Conservation (phyloP, 306 rosid species). For the Dalbergia oliveri region DNA sequence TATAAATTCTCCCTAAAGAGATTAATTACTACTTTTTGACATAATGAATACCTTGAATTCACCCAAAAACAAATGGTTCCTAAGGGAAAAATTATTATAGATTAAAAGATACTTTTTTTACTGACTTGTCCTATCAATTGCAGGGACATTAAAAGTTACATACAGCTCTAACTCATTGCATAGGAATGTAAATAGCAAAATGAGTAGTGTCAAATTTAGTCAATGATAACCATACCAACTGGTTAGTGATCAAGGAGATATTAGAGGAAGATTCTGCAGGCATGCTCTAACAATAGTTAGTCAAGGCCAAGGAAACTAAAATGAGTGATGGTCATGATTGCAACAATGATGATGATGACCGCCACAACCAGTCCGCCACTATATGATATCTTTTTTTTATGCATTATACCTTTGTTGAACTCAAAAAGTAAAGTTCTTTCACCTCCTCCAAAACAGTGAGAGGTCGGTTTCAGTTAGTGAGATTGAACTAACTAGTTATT, state of each 20-base stretch:
- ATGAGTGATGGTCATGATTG: conserved; percentile 52
- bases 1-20: too few relatives aligned
- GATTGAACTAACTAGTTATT: conserved; percentile 40
- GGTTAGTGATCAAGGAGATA: conserved; percentile 12
- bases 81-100: not conserved
- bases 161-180: not conserved
- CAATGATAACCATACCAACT: conserved; percentile 24
- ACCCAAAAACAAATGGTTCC: too few relatives aligned
- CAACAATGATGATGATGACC: conserved; percentile 54
- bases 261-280: conserved; percentile 46
- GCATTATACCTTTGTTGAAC: conserved; percentile 43
- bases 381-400: conserved; percentile 7
- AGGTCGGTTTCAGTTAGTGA: conserved; percentile 52
- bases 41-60: too few relatives aligned
- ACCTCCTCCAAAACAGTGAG: conserved; percentile 32
- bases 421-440: conserved; percentile 19
- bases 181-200: conserved; percentile 12
- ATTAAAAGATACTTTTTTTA: not conserved
- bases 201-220: conserved; percentile 22
- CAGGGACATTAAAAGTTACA: not conserved
- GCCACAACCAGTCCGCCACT: conserved; percentile 47
- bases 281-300: conserved; percentile 48
- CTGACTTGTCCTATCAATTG: not conserved
- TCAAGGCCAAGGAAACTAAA: conserved; percentile 49
- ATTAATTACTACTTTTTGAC: too few relatives aligned